Evolutionary conservation across 192 early-diverging fungal genomes (phyloP), one percentile per base, ranked within the genome.

Genomic region (Coemansia sp.): DNA sequence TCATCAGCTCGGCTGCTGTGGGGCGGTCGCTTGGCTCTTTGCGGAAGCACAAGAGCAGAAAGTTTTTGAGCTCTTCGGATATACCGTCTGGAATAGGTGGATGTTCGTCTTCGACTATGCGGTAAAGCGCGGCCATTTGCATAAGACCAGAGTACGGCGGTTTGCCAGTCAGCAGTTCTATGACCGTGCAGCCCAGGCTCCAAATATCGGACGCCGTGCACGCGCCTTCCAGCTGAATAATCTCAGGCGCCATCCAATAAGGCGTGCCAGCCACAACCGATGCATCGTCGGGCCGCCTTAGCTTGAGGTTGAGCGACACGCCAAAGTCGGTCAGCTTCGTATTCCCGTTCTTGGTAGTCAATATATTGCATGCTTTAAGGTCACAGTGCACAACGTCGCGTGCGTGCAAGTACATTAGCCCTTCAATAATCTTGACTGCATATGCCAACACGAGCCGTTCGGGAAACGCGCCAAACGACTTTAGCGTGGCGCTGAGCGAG

Each of bases 251-350:
- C 92, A 94, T 90, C 90, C 92, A 92, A 68, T 92, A 88, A 6
- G 89, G 89, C 41, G 90, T 94, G 20, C 94, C 94, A 20, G 93
- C 90, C 9, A 91, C 88, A 2, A 90, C 88, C 20, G 88, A 87
- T 52, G 89, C 88, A 13, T 85, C 84, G 56, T 72, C 83, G 2
- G 86, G 82, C 47, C 83, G 85, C 59, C 81, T 81, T 61, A 87
- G 77, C 76, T 89, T 89, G 19, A 96, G 85, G 49, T 95, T 93
- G 32, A 92, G 83, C 16, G 94, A 93, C 10, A 98, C 94, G 38
- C 96, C 96, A 84, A 98, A 98, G 66, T 98, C 96, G 0, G 93
- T 89, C 29, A 98, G 81, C 70, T 98, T 98, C 4, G 96, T 93
- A 68, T 93, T 88, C 1, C 95, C 96, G 26, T 88, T 88, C 64